phyloP scores from a whole-genome alignment of 805 yeast species.

The Ogataea henricii region DNA sequence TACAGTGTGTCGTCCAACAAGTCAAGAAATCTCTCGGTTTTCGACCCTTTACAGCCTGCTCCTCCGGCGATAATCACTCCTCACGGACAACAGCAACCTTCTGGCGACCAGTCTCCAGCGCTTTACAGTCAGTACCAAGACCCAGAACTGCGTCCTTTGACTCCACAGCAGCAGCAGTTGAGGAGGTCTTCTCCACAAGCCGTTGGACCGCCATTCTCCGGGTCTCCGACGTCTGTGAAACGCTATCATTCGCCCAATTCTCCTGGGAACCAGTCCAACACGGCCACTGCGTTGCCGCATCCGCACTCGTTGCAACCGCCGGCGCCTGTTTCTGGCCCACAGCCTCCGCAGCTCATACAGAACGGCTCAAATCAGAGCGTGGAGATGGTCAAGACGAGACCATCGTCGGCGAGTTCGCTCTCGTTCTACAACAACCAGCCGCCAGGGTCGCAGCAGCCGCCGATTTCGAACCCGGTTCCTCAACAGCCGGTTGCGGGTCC shows the following conservation, averaged over 20 bases:
- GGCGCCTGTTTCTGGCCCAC: conserved; percentile 6
- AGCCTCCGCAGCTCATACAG: conserved; percentile 14
- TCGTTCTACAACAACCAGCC: conserved; percentile 2
- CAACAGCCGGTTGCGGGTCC: conserved; percentile 1
- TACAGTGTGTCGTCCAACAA: conserved; percentile 32
- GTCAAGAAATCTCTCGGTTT: conserved; percentile 43
- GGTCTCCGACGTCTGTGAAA: conserved; percentile 19
- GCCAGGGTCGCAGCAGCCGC: not conserved
- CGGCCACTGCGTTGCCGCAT: conserved; percentile 3
- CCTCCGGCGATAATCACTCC: conserved; percentile 12
- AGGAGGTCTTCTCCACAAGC: conserved; percentile 17
- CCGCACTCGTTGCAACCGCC: conserved; percentile 1
- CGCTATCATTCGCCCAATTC: conserved; percentile 13
- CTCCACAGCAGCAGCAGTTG: conserved; percentile 13
- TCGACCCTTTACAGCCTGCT: conserved; percentile 36
- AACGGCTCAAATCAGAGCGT: conserved; percentile 11
- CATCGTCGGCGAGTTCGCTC: conserved; percentile 20
- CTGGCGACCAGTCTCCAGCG: conserved; percentile 15
- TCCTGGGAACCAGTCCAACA: conserved; percentile 7
- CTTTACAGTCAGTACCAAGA: conserved; percentile 10
- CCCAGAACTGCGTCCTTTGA: conserved; percentile 14
- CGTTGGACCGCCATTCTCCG: conserved; percentile 14
- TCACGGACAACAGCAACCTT: conserved; percentile 10
- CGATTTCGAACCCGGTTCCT: not conserved
- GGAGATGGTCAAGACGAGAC: conserved; percentile 22